Conservation (phyloP, 495 filamentous ascomycete genomes). For the Cudoniella acicularis region DNA sequence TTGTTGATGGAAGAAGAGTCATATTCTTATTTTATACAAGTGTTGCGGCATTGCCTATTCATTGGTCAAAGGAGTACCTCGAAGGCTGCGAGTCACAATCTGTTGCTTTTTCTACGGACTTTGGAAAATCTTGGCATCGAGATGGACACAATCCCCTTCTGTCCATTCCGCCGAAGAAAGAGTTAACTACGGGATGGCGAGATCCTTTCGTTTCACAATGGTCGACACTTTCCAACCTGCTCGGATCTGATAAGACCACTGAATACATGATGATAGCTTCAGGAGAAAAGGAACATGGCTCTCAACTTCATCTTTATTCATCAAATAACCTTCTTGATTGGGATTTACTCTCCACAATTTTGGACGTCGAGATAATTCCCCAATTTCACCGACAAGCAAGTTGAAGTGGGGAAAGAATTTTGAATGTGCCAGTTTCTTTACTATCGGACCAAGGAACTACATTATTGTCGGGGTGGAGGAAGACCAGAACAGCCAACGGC, state of each 20-base stretch:
- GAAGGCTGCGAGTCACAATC: constrained; percentile 34
- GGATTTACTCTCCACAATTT: constrained; percentile 27
- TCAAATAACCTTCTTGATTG: constrained; percentile 31
- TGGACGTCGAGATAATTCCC: constrained; percentile 26
- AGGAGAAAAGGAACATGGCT: constrained; percentile 26
- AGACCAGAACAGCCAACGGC: constrained; percentile 4
- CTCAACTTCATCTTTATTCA: constrained; percentile 30
- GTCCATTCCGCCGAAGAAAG: constrained; percentile 24
- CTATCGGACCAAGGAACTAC: constrained; percentile 16
- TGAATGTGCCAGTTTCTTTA: constrained; percentile 22
- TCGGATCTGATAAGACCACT: constrained; percentile 21
- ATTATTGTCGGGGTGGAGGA: constrained; percentile 21
- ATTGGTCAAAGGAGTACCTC: constrained; percentile 31
- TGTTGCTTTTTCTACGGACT: constrained; percentile 30
- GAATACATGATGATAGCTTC: constrained; percentile 31
- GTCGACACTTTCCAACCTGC: constrained; percentile 22
- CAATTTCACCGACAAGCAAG: constrained; percentile 17
- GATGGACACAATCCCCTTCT: constrained; percentile 29
- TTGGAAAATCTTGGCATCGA: constrained; percentile 29
- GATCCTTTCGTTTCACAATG: constrained; percentile 32
- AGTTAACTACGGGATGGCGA: constrained; percentile 29
- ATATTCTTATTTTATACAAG: constrained; percentile 31
- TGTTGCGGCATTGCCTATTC: constrained; percentile 31
- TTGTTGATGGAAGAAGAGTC: constrained; percentile 17
- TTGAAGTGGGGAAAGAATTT: constrained; percentile 18